A percentile compares a stretch with the other conserved stretches of the same genome.
phyloP scores from a whole-genome alignment of 139 green algal species.

The Trebouxia sp. region DNA sequence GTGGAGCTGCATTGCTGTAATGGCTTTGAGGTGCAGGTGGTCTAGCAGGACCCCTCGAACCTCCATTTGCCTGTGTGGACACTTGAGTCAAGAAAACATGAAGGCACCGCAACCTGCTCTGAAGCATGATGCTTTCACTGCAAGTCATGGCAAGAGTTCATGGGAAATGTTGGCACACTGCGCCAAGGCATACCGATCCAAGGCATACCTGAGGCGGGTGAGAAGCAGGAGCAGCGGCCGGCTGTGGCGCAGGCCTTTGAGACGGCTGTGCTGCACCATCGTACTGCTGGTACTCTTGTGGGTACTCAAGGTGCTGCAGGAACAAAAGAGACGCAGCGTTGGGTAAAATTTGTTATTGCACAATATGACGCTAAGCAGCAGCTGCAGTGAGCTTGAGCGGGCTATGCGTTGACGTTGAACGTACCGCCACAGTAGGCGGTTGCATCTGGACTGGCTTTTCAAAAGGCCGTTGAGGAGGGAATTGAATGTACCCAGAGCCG shows the following conservation, averaged over 20 bases:
- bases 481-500: conserved; percentile 56
- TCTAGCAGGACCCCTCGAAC: neutral
- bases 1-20: conserved; percentile 3
- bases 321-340: neutral
- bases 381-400: neutral
- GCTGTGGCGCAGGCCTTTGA: neutral
- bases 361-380: too few species aligned
- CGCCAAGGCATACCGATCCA: neutral
- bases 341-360: too few species aligned
- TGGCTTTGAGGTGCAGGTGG: neutral
- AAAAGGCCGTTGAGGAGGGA: conserved; percentile 55
- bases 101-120: too few species aligned
- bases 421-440: conserved; percentile 43
- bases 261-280: neutral
- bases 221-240: conserved; percentile 18
- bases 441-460: conserved; percentile 42
- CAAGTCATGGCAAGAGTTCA: too few species aligned
- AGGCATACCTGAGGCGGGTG: conserved; percentile 1
- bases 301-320: conserved; percentile 16
- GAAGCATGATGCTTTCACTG: neutral
- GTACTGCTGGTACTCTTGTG: neutral
- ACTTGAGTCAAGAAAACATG: too few species aligned
- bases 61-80: conserved; percentile 3
- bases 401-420: neutral
- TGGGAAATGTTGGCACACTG: too few species aligned